Conservation (phyloP, 805 yeast species). For the Wickerhamomyces queroliae region DNA sequence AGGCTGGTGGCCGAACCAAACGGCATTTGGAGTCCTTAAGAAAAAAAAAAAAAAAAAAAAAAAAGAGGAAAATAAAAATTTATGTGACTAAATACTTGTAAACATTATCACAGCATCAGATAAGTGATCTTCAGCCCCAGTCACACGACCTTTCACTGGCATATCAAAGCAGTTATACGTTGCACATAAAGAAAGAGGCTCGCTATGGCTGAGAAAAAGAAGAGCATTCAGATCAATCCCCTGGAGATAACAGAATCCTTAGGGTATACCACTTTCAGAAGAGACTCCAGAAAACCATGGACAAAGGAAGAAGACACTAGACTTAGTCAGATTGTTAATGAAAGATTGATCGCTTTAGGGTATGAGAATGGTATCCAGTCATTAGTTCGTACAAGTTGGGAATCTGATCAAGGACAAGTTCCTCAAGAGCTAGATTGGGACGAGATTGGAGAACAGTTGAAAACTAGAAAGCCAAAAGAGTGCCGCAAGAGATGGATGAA, state of each 20-base stretch:
- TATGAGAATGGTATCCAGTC: conserved; percentile 29
- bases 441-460: conserved; percentile 38
- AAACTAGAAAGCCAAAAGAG: conserved; percentile 67
- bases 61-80: background rate
- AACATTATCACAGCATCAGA: too few relatives aligned
- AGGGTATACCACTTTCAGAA: conserved; percentile 69
- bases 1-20: background rate
- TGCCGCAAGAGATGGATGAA: conserved; percentile 85
- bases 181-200: background rate
- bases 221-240: conserved; percentile 29
- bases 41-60: background rate
- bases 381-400: conserved; percentile 23
- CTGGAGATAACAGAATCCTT: conserved; percentile 57
- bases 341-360: conserved; percentile 27
- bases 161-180: background rate
- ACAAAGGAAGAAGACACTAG: conserved; percentile 64
- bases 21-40: background rate
- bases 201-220: conserved; percentile 13
- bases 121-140: too few relatives aligned
- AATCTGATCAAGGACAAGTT: conserved; percentile 14
- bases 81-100: background rate
- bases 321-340: conserved; percentile 38
- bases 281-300: conserved; percentile 67
- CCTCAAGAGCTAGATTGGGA: conserved; percentile 56
- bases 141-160: background rate